Percentiles rank a stretch among this genome's conserved stretches.
Conservation (phyloP, 208 protist genomes). For the Wallacemonas rigidus region DNA sequence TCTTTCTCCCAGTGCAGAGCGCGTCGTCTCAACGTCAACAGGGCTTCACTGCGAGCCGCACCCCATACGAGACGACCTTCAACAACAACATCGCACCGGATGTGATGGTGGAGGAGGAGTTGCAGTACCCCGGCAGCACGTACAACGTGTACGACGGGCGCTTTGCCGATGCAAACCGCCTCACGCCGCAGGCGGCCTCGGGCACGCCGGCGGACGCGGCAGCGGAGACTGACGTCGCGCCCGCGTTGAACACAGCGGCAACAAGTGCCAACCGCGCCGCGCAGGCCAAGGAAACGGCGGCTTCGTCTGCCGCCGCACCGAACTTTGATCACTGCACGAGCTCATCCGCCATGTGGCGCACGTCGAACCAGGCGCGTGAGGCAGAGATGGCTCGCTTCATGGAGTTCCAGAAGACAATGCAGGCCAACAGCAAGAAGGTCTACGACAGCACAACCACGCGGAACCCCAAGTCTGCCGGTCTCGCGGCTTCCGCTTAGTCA, state of each 20-base stretch:
- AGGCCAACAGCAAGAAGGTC: conserved; percentile 55
- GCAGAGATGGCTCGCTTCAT: conserved; percentile 73
- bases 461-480: conserved; percentile 15
- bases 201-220: background rate
- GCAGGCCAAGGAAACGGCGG: background rate
- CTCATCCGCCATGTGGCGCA: conserved; percentile 74
- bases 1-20: conserved; percentile 55
- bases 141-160: conserved; percentile 72
- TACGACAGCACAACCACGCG: conserved; percentile 51
- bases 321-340: conserved; percentile 33
- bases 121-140: conserved; percentile 82
- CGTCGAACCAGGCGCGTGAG: conserved; percentile 79
- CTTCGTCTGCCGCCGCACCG: conserved; percentile 12
- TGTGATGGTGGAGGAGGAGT: conserved; percentile 41
- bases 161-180: background rate
- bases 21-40: conserved; percentile 12
- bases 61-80: conserved; percentile 36
- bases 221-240: background rate
- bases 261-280: conserved; percentile 6
- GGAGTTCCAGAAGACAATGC: conserved; percentile 72
- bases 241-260: background rate
- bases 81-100: conserved; percentile 62
- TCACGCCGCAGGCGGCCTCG: background rate
- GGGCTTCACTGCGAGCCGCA: conserved; percentile 9
- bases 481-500: conserved; percentile 17